Evolutionary conservation across 345 rosid species (phyloP).

Genomic region (Streptanthus diversifolius): DNA sequence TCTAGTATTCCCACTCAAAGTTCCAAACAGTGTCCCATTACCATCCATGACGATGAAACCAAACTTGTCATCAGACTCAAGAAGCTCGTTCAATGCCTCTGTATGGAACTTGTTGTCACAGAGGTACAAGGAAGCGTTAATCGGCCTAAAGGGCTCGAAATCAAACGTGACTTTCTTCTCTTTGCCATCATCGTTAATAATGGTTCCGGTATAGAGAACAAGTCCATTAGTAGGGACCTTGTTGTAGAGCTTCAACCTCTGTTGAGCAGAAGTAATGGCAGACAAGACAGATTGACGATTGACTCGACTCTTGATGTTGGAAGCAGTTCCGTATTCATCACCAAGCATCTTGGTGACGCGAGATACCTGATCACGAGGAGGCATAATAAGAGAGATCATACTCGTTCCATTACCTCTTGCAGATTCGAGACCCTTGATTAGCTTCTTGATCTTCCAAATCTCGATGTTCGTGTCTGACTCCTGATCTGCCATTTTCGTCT

Average conservation of each 20-base stretch:
- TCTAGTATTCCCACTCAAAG: conserved; percentile 85
- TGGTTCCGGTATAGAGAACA: conserved; percentile 85
- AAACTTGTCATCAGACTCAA: conserved; percentile 89
- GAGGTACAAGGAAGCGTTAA: conserved; percentile 79
- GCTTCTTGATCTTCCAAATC: conserved; percentile 92
- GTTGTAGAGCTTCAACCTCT: conserved; percentile 83
- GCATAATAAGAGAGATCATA: conserved; percentile 97
- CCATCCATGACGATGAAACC: conserved; percentile 97
- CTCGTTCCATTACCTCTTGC: conserved; percentile 95
- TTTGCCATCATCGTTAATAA: conserved; percentile 80
- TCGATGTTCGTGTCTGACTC: conserved; percentile 86
- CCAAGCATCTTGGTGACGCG: conserved; percentile 95
- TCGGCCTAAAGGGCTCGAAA: conserved; percentile 92
- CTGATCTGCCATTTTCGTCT: conserved; percentile 57
- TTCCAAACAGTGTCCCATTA: conserved; percentile 84
- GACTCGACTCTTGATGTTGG: conserved; percentile 91
- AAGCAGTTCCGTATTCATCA: conserved; percentile 92
- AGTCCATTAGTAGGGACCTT: conserved; percentile 89
- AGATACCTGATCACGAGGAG: conserved; percentile 89
- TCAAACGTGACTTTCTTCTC: conserved; percentile 93
- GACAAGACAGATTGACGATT: conserved; percentile 86
- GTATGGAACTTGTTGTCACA: conserved; percentile 92
- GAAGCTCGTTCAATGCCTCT: conserved; percentile 76
- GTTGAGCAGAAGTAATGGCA: conserved; percentile 95
- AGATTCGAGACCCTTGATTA: conserved; percentile 81